These are phyloP conservation scores for Pseudotulostoma volvatum DNA, from an alignment of 495 filamentous ascomycete species.

Conservation along the genomic window DNA sequence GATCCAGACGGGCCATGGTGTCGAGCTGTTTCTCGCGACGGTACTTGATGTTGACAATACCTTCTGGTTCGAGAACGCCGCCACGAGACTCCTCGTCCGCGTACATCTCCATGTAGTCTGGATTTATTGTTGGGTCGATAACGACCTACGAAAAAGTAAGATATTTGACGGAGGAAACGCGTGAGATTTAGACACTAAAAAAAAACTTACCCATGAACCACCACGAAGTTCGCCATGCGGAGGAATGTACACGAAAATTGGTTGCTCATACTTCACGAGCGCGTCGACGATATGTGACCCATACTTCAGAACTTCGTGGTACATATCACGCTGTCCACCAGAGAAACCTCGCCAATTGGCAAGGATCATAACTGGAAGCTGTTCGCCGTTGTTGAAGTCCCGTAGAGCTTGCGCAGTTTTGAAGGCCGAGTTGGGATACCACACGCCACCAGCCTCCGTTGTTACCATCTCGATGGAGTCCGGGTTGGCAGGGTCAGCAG, in stretches of 20 bases:
- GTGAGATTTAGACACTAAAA: slow-evolving; percentile 8
- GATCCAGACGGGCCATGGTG: slow-evolving; percentile 90
- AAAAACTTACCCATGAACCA: slow-evolving; percentile 69
- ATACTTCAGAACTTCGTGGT: slow-evolving; percentile 99
- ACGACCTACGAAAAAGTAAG: slow-evolving; percentile 43
- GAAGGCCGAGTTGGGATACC: slow-evolving; percentile 98
- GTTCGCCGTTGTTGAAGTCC: slow-evolving; percentile 98
- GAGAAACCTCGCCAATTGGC: slow-evolving; percentile 99
- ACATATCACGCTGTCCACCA: slow-evolving; percentile 98
- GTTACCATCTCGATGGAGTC: slow-evolving; percentile 91
- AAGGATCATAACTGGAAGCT: slow-evolving; percentile 95
- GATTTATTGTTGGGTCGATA: slow-evolving; percentile 95
- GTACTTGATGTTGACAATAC: slow-evolving; percentile 97
- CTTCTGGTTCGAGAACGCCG: slow-evolving; percentile 94
- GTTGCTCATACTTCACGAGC: slow-evolving; percentile 95
- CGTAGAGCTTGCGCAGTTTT: slow-evolving; percentile 98
- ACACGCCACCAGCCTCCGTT: slow-evolving; percentile 92
- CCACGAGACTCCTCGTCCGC: slow-evolving; percentile 90
- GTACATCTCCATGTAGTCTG: slow-evolving; percentile 97
- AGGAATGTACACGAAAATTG: slow-evolving; percentile 96
- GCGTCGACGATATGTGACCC: slow-evolving; percentile 97
- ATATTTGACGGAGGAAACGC: too few relatives aligned
- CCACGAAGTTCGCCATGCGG: slow-evolving; percentile 93
- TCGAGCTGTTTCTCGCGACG: slow-evolving; percentile 92
- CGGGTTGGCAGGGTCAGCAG: slow-evolving; percentile 95